Conservation (phyloP, 371 early-diverging fungal species). For the Lichtheimia hyalospora region DNA sequence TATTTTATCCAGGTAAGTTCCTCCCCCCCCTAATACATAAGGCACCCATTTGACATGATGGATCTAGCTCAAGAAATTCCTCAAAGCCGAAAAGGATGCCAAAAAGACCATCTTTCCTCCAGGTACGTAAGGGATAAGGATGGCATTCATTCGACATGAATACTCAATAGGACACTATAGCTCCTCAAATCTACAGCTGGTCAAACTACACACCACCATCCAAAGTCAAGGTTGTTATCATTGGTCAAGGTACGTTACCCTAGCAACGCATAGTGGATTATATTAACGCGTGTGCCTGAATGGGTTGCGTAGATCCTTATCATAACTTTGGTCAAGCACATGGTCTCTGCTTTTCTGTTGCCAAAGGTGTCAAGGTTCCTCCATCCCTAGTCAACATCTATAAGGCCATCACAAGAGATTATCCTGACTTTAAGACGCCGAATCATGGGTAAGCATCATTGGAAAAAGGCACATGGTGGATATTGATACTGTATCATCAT, state of each 20-base stretch:
- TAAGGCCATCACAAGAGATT: constrained; percentile 76
- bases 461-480: not conserved
- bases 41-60: not conserved
- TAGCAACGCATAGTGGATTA: no score
- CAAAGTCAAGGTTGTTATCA: constrained; percentile 80
- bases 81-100: constrained; percentile 52
- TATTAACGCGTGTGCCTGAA: constrained; percentile 17
- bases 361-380: constrained; percentile 73
- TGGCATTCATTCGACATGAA: not conserved
- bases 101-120: constrained; percentile 75
- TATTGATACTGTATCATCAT: no score
- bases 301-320: constrained; percentile 84
- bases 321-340: constrained; percentile 93
- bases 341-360: constrained; percentile 90
- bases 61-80: constrained; percentile 66
- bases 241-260: constrained; percentile 78
- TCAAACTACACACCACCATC: constrained; percentile 66
- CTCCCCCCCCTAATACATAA: constrained; percentile 1
- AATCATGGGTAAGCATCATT: constrained; percentile 51
- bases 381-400: constrained; percentile 96
- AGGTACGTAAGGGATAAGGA: constrained; percentile 24
- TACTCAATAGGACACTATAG: constrained; percentile 16
- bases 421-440: constrained; percentile 62
- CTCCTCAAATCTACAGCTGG: constrained; percentile 78
- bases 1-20: constrained; percentile 70